Evolutionary conservation across 2,329 filamentous ascomycete species (phyloP).

Genomic region (Harringtonia lauricola): DNA sequence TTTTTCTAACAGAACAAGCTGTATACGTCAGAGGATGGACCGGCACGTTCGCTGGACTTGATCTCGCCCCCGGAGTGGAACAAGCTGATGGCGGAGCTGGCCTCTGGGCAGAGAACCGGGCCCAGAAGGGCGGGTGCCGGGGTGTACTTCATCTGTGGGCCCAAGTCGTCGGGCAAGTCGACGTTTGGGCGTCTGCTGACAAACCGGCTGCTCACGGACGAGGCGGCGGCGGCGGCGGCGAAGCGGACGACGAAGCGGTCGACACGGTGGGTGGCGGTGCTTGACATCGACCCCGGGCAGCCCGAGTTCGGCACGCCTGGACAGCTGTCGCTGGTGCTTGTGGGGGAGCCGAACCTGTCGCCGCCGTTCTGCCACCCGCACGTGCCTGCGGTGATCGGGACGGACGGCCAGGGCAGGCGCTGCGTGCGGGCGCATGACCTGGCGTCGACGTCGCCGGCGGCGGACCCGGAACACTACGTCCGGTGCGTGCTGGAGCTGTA

Average conservation of each 20-base stretch:
- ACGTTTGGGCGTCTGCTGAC: constrained; percentile 57
- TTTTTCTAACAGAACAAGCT: constrained; percentile 28
- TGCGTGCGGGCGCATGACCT: constrained; percentile 59
- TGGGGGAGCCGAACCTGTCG: constrained; percentile 51
- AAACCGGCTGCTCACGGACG: constrained; percentile 53
- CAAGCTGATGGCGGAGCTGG: constrained; percentile 39
- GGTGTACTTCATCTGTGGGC: constrained; percentile 52
- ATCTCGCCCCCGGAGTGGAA: constrained; percentile 51
- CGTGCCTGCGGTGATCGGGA: too few relatives aligned
- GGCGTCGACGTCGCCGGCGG: constrained; percentile 52
- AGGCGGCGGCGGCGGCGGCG: constrained; percentile 4
- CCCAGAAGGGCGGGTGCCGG: constrained; percentile 3
- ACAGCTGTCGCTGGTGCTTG: constrained; percentile 53
- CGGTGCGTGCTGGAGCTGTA: constrained; percentile 54
- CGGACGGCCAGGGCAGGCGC: too few relatives aligned
- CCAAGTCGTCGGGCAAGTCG: constrained; percentile 66
- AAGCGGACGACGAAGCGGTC: constrained; percentile 14
- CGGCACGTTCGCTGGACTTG: constrained; percentile 36
- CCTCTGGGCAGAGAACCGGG: constrained; percentile 20
- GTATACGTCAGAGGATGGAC: constrained; percentile 34
- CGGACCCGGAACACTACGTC: constrained; percentile 56
- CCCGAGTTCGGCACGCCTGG: constrained; percentile 64
- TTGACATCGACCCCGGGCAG: constrained; percentile 70
- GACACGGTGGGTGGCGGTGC: constrained; percentile 37
- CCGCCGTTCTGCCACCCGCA: constrained; percentile 57